Percentiles rank a stretch among this genome's conserved stretches.
phyloP scores from a whole-genome alignment of 768 basidiomycete genomes.

The Lentinula boryana region DNA sequence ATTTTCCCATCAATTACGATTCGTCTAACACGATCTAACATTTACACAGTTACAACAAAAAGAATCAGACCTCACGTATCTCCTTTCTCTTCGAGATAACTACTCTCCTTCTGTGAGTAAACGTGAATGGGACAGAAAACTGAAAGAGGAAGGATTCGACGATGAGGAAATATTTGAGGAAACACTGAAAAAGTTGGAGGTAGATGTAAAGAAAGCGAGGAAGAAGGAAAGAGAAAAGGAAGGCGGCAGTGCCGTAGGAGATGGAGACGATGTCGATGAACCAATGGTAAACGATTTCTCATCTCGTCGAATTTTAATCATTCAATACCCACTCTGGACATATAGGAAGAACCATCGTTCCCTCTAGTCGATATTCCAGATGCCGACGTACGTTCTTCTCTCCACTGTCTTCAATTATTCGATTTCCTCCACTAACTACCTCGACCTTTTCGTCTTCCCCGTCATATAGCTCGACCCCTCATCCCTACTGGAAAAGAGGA shows the following conservation, averaged over 20 bases:
- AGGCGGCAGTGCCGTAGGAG: constrained; percentile 36
- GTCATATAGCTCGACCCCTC: constrained; percentile 74
- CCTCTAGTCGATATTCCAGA: constrained; percentile 91
- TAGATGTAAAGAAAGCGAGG: constrained; percentile 63
- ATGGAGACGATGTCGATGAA: constrained; percentile 40
- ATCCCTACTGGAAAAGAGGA: constrained; percentile 87
- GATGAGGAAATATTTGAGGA: constrained; percentile 76
- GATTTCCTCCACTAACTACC: background rate
- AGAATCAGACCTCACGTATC: constrained; percentile 65
- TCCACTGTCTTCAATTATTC: background rate
- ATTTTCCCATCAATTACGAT: background rate
- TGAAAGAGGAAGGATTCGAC: constrained; percentile 67
- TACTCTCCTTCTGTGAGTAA: constrained; percentile 24
- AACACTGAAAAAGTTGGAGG: constrained; percentile 82
- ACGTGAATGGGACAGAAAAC: constrained; percentile 56
- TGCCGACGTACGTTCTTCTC: constrained; percentile 52
- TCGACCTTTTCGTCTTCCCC: background rate
- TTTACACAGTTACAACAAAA: constrained; percentile 58
- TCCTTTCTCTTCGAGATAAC: constrained; percentile 55
- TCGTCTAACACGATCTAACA: background rate
- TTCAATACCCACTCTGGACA: background rate
- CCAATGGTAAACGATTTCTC: constrained; percentile 29
- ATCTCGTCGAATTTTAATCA: background rate
- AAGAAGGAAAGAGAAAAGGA: constrained; percentile 56
- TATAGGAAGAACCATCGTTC: constrained; percentile 76